Evolutionary conservation across 2,329 filamentous ascomycete species (phyloP), one percentile per base, ranked within the genome.

Genomic region (Cercospora sesami): DNA sequence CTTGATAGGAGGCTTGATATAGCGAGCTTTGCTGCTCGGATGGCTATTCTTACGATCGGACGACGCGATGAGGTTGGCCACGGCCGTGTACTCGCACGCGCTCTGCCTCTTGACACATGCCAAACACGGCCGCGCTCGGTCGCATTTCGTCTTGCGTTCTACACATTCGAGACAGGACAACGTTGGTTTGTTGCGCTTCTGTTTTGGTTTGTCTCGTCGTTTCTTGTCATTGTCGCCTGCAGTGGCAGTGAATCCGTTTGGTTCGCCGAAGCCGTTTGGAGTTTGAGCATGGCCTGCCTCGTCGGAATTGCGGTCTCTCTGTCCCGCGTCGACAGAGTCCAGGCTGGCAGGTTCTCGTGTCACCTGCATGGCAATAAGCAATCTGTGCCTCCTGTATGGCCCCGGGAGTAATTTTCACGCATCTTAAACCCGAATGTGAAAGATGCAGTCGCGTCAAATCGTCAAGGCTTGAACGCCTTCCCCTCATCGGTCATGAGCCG

Each of bases 131-230:
- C 91, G 83, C 45, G 86, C 89, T 76, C 91, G 85, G 78, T 94
- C 91, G 77, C 91, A 94, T 89, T 94, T 94, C 26, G 91, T 94
- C 81, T 94, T 94, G 73, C 91, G 84, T 80, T 93, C 90, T 23
- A 94, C 91, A 76, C 91, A 94, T 77, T 93, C 90, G 69, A 89
- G 86, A 75, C 91, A 94, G 60, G 90, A 92, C 70, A 94, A 77
- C 1, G 91, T 94, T 3, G 91, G 91, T 79, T 94, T 94, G 80
- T 94, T 94, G 59, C 91, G 87, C 82, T 91, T 93, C 81, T 94
- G 91, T 80, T 91, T 92, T 3, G 75, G 73, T 53, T 76, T 78
- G 5, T 31, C 60, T 26, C 62, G 31, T 28, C 36, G 12, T 42
- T 57, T 57, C 26, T 42, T 30, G 14, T 45, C 58, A 30, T 39